phyloP scores from a whole-genome alignment of 331 rosid species.

The Acacia pycnantha region DNA sequence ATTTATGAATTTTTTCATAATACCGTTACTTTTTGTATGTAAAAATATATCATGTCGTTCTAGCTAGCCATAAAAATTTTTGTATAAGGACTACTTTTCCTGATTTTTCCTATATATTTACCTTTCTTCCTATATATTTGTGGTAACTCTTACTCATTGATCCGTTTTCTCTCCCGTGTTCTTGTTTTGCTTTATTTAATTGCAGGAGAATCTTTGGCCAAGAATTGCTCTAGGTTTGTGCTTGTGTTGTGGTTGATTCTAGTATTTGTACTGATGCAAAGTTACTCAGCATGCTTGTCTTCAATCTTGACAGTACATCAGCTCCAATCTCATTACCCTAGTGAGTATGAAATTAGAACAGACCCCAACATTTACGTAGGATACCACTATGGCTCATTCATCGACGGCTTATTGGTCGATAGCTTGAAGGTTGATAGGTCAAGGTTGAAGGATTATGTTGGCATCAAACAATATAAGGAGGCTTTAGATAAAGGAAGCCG shows the following conservation, averaged over 20 bases:
- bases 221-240: conserved; percentile 1
- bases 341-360: neutral
- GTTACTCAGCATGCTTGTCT: neutral
- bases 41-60: too few relatives aligned
- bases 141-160: neutral
- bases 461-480: conserved; percentile 15
- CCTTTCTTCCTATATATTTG: neutral
- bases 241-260: neutral
- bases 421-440: neutral
- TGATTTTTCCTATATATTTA: too few relatives aligned
- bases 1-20: too few relatives aligned
- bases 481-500: conserved; percentile 2
- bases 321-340: neutral
- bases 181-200: neutral
- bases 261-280: neutral
- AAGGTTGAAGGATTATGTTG: neutral
- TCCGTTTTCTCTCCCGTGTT: neutral
- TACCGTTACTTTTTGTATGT: too few relatives aligned
- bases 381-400: neutral
- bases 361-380: neutral
- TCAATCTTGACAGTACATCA: neutral
- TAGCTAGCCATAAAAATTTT: too few relatives aligned
- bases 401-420: neutral
- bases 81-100: too few relatives aligned
- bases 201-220: neutral